These are phyloP conservation scores for Sugiyamaella neomexicana DNA, from an alignment of 1,139 yeast genomes.

Conservation along the genomic window DNA sequence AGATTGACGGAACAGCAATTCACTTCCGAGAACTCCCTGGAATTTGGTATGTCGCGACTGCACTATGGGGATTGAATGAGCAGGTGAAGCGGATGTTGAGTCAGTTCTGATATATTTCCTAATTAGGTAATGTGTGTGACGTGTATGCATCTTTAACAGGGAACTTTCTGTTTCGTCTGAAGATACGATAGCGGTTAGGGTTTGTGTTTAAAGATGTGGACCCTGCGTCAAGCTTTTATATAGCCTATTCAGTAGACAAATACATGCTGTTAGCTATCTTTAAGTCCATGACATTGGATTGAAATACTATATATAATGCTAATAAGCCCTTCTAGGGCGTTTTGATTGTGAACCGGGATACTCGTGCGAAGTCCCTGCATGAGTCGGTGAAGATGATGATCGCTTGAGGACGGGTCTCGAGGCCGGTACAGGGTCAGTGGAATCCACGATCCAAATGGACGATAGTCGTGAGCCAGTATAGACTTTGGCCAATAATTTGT, in stretches of 20 bases:
- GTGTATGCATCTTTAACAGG: background rate
- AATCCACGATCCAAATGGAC: slow-evolving; percentile 8
- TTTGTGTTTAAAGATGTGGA: background rate
- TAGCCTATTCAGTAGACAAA: too few species aligned
- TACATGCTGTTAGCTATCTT: background rate
- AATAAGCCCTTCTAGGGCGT: background rate
- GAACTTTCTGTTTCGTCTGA: background rate
- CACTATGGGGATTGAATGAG: background rate
- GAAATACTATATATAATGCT: background rate
- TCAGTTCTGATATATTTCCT: background rate
- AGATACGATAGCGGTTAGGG: background rate
- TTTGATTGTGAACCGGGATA: slow-evolving; percentile 1
- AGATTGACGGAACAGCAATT: slow-evolving; percentile 10
- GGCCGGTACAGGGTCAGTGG: background rate
- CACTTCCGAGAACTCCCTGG: background rate
- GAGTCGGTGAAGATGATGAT: background rate
- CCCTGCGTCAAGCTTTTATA: too few species aligned
- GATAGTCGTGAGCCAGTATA: background rate
- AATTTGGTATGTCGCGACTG: background rate
- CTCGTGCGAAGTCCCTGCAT: background rate
- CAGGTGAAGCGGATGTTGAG: background rate
- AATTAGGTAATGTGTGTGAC: background rate
- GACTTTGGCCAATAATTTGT: slow-evolving; percentile 9
- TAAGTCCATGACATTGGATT: too few species aligned
- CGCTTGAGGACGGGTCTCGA: background rate